Evolutionary conservation across 306 rosid species (phyloP).

Genomic region (Gastrolobium villosum): DNA sequence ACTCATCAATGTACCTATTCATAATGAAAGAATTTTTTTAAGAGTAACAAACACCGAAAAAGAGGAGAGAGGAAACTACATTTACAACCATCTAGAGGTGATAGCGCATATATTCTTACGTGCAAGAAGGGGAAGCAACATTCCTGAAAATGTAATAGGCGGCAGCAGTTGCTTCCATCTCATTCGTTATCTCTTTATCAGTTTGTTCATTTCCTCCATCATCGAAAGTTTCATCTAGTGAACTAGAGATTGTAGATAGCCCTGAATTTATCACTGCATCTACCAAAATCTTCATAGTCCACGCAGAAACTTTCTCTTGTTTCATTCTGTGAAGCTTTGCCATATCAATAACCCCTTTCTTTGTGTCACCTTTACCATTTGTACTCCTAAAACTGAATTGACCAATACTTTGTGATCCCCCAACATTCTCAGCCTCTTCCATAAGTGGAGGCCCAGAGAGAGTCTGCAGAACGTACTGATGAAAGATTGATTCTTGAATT

Average conservation of each 20-base stretch:
- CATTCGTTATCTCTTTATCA: slow-evolving; percentile 83
- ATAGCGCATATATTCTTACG: slow-evolving; percentile 61
- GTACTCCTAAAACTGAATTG: slow-evolving; percentile 74
- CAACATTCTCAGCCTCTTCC: slow-evolving; percentile 72
- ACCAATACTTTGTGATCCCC: slow-evolving; percentile 61
- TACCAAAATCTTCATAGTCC: slow-evolving; percentile 94
- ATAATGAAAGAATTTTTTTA: slow-evolving; percentile 30
- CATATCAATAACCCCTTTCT: slow-evolving; percentile 75
- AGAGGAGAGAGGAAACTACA: not conserved
- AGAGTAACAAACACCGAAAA: slow-evolving; percentile 30
- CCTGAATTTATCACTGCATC: slow-evolving; percentile 88
- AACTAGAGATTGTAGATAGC: slow-evolving; percentile 75
- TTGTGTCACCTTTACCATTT: slow-evolving; percentile 53
- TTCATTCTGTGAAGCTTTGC: slow-evolving; percentile 80
- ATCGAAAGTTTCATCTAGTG: slow-evolving; percentile 69
- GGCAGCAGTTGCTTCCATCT: slow-evolving; percentile 93
- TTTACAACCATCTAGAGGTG: not conserved
- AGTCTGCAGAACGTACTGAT: slow-evolving; percentile 81
- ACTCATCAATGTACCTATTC: slow-evolving; percentile 77
- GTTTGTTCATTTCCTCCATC: slow-evolving; percentile 56
- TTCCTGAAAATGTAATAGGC: slow-evolving; percentile 79
- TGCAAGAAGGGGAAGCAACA: slow-evolving; percentile 70
- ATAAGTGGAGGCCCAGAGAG: slow-evolving; percentile 80
- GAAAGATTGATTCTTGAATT: slow-evolving; percentile 88
- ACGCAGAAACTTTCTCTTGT: slow-evolving; percentile 89